phyloP scores from a whole-genome alignment of 306 rosid genomes.

The Begonia masoniana region DNA sequence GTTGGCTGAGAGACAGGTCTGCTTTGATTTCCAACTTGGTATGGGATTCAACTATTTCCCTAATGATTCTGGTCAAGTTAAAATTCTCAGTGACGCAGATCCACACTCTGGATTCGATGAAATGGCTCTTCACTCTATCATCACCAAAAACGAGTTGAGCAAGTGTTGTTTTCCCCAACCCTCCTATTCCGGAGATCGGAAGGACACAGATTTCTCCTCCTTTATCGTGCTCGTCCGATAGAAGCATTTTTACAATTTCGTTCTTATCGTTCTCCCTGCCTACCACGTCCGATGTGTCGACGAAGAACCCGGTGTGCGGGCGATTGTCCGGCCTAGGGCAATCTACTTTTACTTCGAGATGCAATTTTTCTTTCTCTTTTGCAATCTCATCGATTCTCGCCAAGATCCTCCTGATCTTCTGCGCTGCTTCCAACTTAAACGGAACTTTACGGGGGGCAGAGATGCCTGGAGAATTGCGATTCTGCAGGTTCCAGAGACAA shows the following conservation, averaged over 20 bases:
- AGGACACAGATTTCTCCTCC: neutral
- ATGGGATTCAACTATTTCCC: neutral
- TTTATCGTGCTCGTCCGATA: neutral
- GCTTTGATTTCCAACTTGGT: neutral
- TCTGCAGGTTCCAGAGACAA: neutral
- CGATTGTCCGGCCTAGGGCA: neutral
- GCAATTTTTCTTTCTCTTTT: neutral
- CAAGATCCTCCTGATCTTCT: neutral
- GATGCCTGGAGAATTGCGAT: neutral
- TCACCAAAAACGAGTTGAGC: neutral
- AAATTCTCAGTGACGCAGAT: neutral
- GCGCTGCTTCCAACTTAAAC: neutral
- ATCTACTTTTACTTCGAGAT: neutral
- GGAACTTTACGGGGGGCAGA: neutral
- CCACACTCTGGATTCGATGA: neutral
- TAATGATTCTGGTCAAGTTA: neutral
- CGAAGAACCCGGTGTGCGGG: neutral
- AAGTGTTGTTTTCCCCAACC: neutral
- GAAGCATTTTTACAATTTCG: neutral
- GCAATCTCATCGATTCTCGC: neutral
- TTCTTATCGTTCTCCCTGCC: constrained; percentile 2
- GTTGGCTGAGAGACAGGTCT: neutral
- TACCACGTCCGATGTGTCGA: neutral
- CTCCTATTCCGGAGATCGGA: constrained; percentile 3
- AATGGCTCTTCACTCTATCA: neutral